Evolutionary conservation across 2,329 filamentous ascomycete species (phyloP).

Genomic region (Venturia oleaginea): DNA sequence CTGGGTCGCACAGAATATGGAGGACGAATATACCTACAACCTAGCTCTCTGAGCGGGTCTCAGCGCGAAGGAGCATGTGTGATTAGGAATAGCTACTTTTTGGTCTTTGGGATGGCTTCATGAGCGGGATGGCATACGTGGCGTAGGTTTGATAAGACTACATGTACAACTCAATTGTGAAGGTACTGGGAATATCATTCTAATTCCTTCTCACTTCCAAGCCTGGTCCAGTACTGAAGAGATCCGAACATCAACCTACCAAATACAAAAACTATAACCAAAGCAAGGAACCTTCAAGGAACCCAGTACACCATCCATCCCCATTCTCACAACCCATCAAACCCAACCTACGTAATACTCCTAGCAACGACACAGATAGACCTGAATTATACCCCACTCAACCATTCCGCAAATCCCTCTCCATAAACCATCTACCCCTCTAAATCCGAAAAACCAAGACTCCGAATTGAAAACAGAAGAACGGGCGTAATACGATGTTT

Average conservation of each 20-base stretch:
- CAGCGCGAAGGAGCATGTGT: not conserved
- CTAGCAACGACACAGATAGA: no score
- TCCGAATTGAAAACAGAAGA: no score
- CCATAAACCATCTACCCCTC: no score
- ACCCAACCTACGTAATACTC: no score
- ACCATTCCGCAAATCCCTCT: no score
- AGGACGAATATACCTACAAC: slow-evolving; percentile 64
- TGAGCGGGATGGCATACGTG: not conserved
- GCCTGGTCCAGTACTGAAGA: not conserved
- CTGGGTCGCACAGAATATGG: slow-evolving; percentile 64
- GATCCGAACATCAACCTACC: not conserved
- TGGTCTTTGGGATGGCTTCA: not conserved
- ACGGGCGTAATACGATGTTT: no score
- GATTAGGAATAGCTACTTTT: not conserved
- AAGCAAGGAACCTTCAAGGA: no score
- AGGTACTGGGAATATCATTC: not conserved
- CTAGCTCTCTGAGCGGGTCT: slow-evolving; percentile 44
- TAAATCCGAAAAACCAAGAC: no score
- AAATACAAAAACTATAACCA: no score
- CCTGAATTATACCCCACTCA: no score
- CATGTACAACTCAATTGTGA: not conserved
- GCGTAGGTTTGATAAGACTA: not conserved
- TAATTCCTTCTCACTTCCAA: not conserved
- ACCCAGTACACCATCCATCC: no score
- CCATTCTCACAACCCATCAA: no score